Evolutionary conservation across 2,329 filamentous ascomycete species (phyloP).

Genomic region (Thermomyces lanuginosus): DNA sequence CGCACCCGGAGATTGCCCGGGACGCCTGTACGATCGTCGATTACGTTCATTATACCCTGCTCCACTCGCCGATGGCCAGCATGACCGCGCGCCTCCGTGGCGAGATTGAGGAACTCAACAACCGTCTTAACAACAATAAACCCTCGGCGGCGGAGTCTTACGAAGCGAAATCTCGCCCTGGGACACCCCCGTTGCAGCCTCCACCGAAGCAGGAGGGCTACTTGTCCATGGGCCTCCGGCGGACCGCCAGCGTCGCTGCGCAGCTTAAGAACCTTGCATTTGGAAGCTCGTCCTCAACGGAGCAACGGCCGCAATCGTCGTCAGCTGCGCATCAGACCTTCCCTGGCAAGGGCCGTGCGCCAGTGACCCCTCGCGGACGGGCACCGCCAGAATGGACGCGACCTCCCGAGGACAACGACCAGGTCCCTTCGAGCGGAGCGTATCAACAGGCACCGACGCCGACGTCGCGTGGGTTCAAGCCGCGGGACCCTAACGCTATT

Average conservation of each 20-base stretch:
- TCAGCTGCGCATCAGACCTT: conserved; percentile 11
- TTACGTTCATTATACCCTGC: conserved; percentile 59
- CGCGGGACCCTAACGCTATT: conserved; percentile 41
- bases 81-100: conserved; percentile 57
- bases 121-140: conserved; percentile 19
- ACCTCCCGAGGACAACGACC: conserved; percentile 61
- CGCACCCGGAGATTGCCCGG: conserved; percentile 79
- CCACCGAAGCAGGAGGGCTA: conserved; percentile 44
- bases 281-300: conserved; percentile 27
- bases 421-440: conserved; percentile 45
- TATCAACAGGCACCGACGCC: conserved; percentile 67
- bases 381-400: conserved; percentile 42
- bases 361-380: conserved; percentile 34
- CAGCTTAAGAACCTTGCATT: conserved; percentile 47
- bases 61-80: conserved; percentile 58
- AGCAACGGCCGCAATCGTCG: conserved; percentile 13
- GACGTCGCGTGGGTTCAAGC: conserved; percentile 56
- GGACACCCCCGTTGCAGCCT: conserved; percentile 32
- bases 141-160: conserved; percentile 21
- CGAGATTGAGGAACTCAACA: conserved; percentile 34
- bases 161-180: conserved; percentile 24
- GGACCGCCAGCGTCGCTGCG: conserved; percentile 48
- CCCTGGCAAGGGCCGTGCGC: conserved; percentile 17
- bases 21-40: conserved; percentile 77
- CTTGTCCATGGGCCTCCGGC: conserved; percentile 41